Percentiles rank a stretch among this genome's conserved stretches.
These are phyloP conservation scores for Calonectria multiphialidica DNA, from an alignment of 2,329 filamentous ascomycete genomes.

Conservation along the genomic window DNA sequence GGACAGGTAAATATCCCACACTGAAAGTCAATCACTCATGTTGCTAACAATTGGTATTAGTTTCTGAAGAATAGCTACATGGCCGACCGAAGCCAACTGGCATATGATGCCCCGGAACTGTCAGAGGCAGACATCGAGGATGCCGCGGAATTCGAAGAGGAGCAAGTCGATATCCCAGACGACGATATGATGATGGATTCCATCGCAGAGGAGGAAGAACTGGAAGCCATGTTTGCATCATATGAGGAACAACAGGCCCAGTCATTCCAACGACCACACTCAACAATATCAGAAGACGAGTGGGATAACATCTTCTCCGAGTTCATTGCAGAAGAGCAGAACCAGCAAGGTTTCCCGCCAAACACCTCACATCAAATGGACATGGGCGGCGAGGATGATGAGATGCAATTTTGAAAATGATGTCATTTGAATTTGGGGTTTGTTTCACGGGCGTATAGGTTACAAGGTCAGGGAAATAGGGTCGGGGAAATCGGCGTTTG, in stretches of 20 bases:
- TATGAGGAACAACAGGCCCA: conserved; percentile 51
- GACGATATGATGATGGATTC: conserved; percentile 68
- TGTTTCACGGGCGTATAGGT: conserved; percentile 33
- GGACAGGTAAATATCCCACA: conserved; percentile 54
- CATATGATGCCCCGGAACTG: conserved; percentile 52
- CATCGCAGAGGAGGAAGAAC: conserved; percentile 63
- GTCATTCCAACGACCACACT: conserved; percentile 45
- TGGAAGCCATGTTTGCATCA: conserved; percentile 68
- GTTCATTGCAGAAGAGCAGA: conserved; percentile 49
- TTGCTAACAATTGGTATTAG: conserved; percentile 36
- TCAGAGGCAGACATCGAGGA: conserved; percentile 67
- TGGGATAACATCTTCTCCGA: conserved; percentile 72
- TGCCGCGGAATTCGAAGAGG: conserved; percentile 53
- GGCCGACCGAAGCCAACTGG: conserved; percentile 47
- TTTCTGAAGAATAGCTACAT: conserved; percentile 53
- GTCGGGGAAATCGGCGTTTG: conserved; percentile 35
- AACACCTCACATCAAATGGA: conserved; percentile 59
- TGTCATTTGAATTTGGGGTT: conserved; percentile 7
- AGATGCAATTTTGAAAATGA: conserved; percentile 28
- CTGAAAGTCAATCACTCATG: neutral
- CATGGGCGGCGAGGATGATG: conserved; percentile 51
- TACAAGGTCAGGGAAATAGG: conserved; percentile 25
- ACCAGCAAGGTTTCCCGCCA: conserved; percentile 22
- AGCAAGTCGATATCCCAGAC: conserved; percentile 36
- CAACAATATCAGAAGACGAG: conserved; percentile 65